Evolutionary conservation across 192 early-diverging fungal genomes (phyloP), one percentile per base, ranked within the genome.

Genomic region (Chytriomyces hyalinus): DNA sequence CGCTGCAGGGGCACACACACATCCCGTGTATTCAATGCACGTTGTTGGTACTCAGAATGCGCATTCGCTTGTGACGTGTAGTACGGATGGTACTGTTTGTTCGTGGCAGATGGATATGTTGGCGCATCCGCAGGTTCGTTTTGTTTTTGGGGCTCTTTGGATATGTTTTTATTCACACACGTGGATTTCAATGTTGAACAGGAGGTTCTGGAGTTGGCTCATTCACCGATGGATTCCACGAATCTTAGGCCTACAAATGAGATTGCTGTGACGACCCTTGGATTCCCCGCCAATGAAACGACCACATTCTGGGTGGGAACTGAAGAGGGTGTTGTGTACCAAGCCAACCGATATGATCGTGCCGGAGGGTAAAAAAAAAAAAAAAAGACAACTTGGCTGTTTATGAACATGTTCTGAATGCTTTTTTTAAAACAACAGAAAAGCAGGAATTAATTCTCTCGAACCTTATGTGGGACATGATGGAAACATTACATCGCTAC

Each of bases 91-190:
- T 8, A 84, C 95, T 66, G 91, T 98, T 15, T 98, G 97, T 82
- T 87, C 94, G 46, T 99, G 98, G 98, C 93, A 94, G 81, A 84
- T 98, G 77, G 97, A 99, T 82, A 97, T 96, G 94, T 86, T 98
- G n/a, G 94, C 94, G 6, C 93, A 96, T 72, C 98, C 98, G 48
- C 92, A 95, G 85, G 91, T 90, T 77, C 1, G 2, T 73, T 11
- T 43, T 36, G 65, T 75, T n/a, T n/a, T 61, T 6, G 6, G 5
- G 26, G 1, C 4, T 62, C 22, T n/a, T 61, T n/a, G 36, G n/a
- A n/a, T n/a, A n/a, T 10, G 4, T 1, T 65, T 57, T 57, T 57
- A n/a, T 13, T 57, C 1, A 57, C 15, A 57, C 4, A 3, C 3
- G 20, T 0, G 53, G 2, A 57, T 13, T 13, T 57, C 15, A 57